Percentiles rank a stretch among this genome's conserved stretches.
phyloP scores from a whole-genome alignment of 495 filamentous ascomycete species.

The Parmelia sp. region DNA sequence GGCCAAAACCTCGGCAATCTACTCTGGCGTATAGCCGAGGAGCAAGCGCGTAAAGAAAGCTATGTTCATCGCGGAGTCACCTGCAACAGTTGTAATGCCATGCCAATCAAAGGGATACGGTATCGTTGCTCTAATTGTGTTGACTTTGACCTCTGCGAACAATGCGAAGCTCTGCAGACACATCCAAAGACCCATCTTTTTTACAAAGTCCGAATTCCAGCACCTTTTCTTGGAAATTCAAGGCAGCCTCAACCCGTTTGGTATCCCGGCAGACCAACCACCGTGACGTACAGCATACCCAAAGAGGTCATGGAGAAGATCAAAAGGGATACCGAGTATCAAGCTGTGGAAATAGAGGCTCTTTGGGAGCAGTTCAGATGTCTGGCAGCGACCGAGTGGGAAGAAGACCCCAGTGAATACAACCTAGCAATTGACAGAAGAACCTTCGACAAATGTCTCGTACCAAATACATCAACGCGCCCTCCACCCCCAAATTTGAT shows the following conservation, averaged over 20 bases:
- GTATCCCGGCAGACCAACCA: constrained; percentile 83
- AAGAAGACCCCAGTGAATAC: constrained; percentile 71
- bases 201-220: constrained; percentile 80
- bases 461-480: constrained; percentile 69
- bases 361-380: constrained; percentile 96
- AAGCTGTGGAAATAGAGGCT: constrained; percentile 78
- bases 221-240: constrained; percentile 59
- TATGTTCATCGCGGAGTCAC: constrained; percentile 91
- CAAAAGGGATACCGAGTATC: constrained; percentile 65
- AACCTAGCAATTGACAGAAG: constrained; percentile 79
- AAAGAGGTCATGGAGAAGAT: constrained; percentile 57
- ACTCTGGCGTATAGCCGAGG: constrained; percentile 73
- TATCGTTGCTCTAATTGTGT: constrained; percentile 89
- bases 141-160: constrained; percentile 87
- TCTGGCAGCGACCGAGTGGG: constrained; percentile 78
- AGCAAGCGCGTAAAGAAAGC: constrained; percentile 73
- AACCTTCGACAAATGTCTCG: constrained; percentile 84
- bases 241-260: constrained; percentile 69
- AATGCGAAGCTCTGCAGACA: constrained; percentile 74
- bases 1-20: constrained; percentile 68
- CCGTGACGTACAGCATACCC: constrained; percentile 56
- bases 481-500: constrained; percentile 79
- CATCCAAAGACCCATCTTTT: constrained; percentile 93
- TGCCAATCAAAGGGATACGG: constrained; percentile 84
- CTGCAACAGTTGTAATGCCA: constrained; percentile 78